Evolutionary conservation across 805 yeast species (phyloP).

Genomic region (Candida mattraensis): DNA sequence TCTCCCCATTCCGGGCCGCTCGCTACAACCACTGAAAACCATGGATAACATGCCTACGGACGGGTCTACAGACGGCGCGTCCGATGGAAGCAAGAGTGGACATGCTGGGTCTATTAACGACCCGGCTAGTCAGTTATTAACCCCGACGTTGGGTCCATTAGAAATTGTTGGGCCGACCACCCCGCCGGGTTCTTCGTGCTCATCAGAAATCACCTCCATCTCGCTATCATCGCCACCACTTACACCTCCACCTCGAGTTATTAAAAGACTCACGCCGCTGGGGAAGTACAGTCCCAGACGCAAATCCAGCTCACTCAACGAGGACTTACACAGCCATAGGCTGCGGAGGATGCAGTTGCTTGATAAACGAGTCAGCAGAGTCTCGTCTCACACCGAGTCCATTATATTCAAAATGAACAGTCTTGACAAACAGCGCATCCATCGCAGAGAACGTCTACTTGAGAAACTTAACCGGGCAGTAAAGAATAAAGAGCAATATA

Average conservation of each 20-base stretch:
- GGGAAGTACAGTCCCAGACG: constrained; percentile 21
- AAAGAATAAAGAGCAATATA: constrained; percentile 16
- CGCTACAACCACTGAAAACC: too few species aligned
- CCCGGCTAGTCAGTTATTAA: constrained; percentile 7
- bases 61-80: constrained; percentile 6
- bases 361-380: constrained; percentile 10
- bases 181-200: constrained; percentile 9
- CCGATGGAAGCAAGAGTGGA: too few species aligned
- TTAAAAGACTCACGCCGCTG: constrained; percentile 25
- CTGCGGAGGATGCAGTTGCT: constrained; percentile 18
- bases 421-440: constrained; percentile 6
- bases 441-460: constrained; percentile 10
- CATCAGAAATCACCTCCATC: constrained; percentile 12
- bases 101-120: too few species aligned
- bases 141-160: constrained; percentile 12
- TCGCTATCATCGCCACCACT: constrained; percentile 23
- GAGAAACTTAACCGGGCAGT: constrained; percentile 19
- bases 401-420: constrained; percentile 8
- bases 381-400: constrained; percentile 12
- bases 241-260: constrained; percentile 25
- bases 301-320: constrained; percentile 17
- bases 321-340: constrained; percentile 19
- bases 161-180: constrained; percentile 10
- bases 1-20: too few species aligned
- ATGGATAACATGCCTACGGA: constrained; percentile 7